These are phyloP conservation scores for Endotrypanum monterogeii DNA, from an alignment of 208 protist species.

Conservation along the genomic window DNA sequence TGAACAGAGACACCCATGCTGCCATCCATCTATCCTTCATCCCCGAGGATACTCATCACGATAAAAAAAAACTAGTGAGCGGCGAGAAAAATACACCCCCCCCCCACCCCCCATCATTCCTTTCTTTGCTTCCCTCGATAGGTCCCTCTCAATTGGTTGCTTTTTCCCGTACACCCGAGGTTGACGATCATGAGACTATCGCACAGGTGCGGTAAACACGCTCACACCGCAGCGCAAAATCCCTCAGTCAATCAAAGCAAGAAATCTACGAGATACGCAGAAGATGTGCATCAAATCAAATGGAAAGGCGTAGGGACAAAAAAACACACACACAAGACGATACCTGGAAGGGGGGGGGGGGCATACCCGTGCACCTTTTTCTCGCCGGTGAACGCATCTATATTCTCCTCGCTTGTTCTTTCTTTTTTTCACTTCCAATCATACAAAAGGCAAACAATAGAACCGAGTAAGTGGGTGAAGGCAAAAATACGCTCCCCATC, in stretches of 20 bases:
- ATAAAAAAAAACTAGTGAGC: too few relatives aligned
- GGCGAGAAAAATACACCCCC: not conserved
- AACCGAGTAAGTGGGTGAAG: too few relatives aligned
- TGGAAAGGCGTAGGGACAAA: not conserved
- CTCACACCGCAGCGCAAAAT: not conserved
- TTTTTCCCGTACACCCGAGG: not conserved
- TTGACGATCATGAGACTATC: not conserved
- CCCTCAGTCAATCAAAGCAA: not conserved
- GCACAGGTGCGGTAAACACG: not conserved
- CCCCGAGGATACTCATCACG: too few relatives aligned
- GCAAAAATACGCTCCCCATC: too few relatives aligned
- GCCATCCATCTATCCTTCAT: not conserved
- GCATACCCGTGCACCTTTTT: not conserved
- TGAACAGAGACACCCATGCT: not conserved
- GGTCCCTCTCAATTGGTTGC: not conserved
- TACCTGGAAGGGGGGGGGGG: too few relatives aligned
- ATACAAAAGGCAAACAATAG: conserved; percentile 16
- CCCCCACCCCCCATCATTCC: not conserved
- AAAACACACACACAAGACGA: not conserved
- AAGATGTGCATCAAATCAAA: too few relatives aligned
- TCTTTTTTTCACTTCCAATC: not conserved
- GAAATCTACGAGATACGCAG: too few relatives aligned
- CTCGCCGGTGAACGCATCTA: not conserved
- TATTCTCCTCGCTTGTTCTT: too few relatives aligned
- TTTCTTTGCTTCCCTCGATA: not conserved